These are phyloP conservation scores for Kandelia obovata DNA, from an alignment of 345 rosid genomes.

Conservation along the genomic window DNA sequence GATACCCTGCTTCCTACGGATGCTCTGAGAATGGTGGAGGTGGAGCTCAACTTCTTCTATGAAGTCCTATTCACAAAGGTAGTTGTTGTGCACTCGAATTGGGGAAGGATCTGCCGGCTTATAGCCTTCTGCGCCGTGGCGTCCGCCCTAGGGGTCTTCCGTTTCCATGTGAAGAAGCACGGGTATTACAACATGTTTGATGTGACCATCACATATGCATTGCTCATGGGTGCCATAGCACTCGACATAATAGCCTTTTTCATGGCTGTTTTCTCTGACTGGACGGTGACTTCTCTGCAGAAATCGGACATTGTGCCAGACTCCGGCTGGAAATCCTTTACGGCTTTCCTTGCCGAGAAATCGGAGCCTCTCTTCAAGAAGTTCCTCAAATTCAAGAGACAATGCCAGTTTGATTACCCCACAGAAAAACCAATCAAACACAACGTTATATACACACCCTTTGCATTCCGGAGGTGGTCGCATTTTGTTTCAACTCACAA, in stretches of 20 bases:
- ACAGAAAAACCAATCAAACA: background rate
- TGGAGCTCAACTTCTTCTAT: conserved; percentile 63
- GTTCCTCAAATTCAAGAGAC: conserved; percentile 19
- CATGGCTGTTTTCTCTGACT: conserved; percentile 54
- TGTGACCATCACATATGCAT: conserved; percentile 45
- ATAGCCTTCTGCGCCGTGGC: conserved; percentile 25
- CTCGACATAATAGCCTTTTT: conserved; percentile 43
- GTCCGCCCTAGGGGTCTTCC: conserved; percentile 34
- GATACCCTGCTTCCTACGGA: conserved; percentile 13
- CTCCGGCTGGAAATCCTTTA: background rate
- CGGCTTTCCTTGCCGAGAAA: background rate
- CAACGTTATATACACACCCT: conserved; percentile 25
- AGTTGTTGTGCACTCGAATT: conserved; percentile 31
- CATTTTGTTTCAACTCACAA: conserved; percentile 42
- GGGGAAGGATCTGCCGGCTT: conserved; percentile 30
- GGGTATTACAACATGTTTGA: conserved; percentile 34
- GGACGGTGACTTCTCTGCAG: conserved; percentile 39
- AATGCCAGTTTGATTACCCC: background rate
- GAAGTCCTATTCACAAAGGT: conserved; percentile 58
- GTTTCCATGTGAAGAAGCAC: conserved; percentile 25
- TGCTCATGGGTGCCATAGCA: conserved; percentile 45
- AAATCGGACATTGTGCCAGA: conserved; percentile 20
- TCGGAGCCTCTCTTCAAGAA: background rate
- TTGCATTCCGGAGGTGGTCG: conserved; percentile 50
- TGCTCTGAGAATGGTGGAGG: conserved; percentile 48